These are phyloP conservation scores for Pinus taeda DNA, from an alignment of 75 land plant species.

Conservation along the genomic window DNA sequence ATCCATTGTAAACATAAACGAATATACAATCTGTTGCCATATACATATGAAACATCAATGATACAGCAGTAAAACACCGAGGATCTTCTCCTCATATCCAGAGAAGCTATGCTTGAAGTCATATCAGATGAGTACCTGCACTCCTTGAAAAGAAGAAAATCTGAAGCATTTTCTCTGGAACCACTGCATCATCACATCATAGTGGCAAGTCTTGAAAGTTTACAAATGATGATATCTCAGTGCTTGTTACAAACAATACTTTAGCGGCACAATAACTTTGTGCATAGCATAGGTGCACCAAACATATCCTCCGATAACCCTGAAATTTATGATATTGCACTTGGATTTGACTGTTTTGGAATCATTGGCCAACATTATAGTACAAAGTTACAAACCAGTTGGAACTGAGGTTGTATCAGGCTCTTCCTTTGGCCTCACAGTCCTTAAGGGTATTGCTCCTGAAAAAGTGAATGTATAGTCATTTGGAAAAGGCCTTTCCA, in stretches of 20 bases:
- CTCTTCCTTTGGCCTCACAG: constrained; percentile 8
- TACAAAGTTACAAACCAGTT: constrained; percentile 7
- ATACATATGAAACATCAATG: background rate
- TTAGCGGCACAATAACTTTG: background rate
- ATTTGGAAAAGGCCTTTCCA: constrained; percentile 6
- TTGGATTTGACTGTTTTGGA: background rate
- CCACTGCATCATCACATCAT: background rate
- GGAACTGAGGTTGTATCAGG: background rate
- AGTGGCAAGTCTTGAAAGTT: background rate
- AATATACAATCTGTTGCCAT: background rate
- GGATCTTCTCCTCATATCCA: background rate
- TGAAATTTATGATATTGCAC: background rate
- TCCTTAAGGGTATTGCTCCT: background rate
- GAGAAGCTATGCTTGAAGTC: background rate
- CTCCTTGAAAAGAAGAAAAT: background rate
- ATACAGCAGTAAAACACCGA: background rate
- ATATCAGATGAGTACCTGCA: background rate
- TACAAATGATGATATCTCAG: background rate
- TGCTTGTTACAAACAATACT: background rate
- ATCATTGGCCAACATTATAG: background rate
- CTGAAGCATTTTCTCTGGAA: background rate
- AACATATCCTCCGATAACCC: background rate
- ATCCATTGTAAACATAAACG: background rate
- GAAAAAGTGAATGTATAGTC: constrained; percentile 5
- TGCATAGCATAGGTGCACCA: background rate